phyloP scores from a whole-genome alignment of 768 basidiomycete genomes.

The Podaxis rugospora region DNA sequence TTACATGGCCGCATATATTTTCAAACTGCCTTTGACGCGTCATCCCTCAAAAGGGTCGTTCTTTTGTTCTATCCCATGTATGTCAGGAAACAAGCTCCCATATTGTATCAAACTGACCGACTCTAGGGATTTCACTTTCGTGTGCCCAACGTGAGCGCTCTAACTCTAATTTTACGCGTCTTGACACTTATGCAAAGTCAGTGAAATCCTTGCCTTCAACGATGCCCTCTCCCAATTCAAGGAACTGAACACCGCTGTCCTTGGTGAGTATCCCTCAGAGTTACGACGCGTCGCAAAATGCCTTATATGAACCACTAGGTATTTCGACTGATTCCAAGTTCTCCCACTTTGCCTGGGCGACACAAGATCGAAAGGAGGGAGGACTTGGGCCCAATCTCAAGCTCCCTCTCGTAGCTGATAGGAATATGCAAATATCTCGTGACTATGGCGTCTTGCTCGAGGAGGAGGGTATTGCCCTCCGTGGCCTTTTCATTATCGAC shows the following conservation, averaged over 20 bases:
- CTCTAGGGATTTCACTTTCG: slow-evolving; percentile 78
- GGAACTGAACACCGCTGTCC: slow-evolving; percentile 66
- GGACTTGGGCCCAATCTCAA: slow-evolving; percentile 87
- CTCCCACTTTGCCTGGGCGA: slow-evolving; percentile 85
- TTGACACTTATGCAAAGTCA: slow-evolving; percentile 13
- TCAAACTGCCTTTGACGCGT: slow-evolving; percentile 2
- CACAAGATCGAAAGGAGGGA: slow-evolving; percentile 77
- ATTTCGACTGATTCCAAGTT: slow-evolving; percentile 90
- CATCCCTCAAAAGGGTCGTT: slow-evolving; percentile 60
- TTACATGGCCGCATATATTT: background rate
- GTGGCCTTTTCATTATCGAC: slow-evolving; percentile 85
- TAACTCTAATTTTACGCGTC: background rate
- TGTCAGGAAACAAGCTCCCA: slow-evolving; percentile 20
- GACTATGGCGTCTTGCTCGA: slow-evolving; percentile 89
- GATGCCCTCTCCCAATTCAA: slow-evolving; percentile 76
- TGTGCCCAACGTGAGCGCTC: slow-evolving; percentile 71
- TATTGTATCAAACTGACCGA: background rate
- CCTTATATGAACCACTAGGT: slow-evolving; percentile 29
- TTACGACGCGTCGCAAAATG: background rate
- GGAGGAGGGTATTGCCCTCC: slow-evolving; percentile 83
- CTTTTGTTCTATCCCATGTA: slow-evolving; percentile 94
- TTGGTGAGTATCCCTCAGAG: slow-evolving; percentile 46
- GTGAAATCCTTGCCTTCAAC: slow-evolving; percentile 92
- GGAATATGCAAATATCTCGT: slow-evolving; percentile 71
- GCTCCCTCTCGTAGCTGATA: slow-evolving; percentile 80